These are phyloP conservation scores for Apiotrichum montevideense DNA, from an alignment of 1,284 basidiomycete genomes.

Conservation along the genomic window DNA sequence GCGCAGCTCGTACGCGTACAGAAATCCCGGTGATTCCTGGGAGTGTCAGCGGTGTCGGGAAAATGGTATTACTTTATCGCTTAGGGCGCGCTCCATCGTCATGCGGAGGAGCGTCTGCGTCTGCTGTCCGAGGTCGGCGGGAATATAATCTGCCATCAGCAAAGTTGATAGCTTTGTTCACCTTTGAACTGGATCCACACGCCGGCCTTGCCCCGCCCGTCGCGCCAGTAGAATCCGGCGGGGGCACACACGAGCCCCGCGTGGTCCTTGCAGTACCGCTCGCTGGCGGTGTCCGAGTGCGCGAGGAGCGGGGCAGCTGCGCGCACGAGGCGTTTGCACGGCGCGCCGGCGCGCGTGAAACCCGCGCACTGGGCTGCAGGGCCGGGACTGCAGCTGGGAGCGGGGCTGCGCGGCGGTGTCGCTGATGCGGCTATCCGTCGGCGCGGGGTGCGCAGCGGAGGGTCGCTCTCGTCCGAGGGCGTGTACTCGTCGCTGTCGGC, in stretches of 20 bases:
- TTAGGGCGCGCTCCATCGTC: conserved; percentile 44
- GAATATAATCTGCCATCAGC: conserved; percentile 32
- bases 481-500: conserved; percentile 4
- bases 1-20: conserved; percentile 46
- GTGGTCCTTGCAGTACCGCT: conserved; percentile 45
- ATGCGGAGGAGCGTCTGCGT: conserved; percentile 42
- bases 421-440: neutral
- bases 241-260: conserved; percentile 39
- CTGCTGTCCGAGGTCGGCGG: conserved; percentile 39
- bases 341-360: conserved; percentile 39
- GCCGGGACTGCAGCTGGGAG: neutral
- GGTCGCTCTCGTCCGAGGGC: neutral
- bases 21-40: conserved; percentile 40
- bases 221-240: conserved; percentile 41
- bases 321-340: conserved; percentile 42
- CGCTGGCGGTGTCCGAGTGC: conserved; percentile 3
- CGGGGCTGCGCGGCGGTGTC: neutral
- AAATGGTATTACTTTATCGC: conserved; percentile 28
- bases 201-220: conserved; percentile 15
- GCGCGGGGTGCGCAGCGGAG: neutral
- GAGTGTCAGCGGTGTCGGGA: neutral
- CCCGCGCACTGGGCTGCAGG: conserved; percentile 36
- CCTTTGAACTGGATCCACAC: conserved; percentile 41
- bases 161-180: conserved; percentile 10
- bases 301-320: conserved; percentile 29